Percentiles rank a stretch among this genome's conserved stretches.
Evolutionary conservation across 2,329 filamentous ascomycete genomes (phyloP).

Genomic region (Orbilia javanica): DNA sequence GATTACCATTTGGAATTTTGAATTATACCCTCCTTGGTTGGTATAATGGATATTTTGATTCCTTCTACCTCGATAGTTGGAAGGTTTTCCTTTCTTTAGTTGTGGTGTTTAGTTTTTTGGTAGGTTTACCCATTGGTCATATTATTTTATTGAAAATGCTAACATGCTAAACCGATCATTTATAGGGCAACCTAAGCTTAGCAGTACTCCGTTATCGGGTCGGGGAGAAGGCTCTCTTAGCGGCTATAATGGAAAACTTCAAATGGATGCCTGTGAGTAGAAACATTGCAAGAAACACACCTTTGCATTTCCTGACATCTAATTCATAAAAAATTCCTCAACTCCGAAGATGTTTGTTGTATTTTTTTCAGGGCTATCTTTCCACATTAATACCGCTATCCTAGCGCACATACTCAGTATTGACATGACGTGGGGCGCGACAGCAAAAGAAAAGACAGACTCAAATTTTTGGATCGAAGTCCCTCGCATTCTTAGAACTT

Average conservation of each 20-base stretch:
- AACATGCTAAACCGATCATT: constrained; percentile 69
- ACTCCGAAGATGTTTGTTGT: constrained; percentile 66
- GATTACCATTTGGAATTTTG: constrained; percentile 14
- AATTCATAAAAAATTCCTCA: constrained; percentile 62
- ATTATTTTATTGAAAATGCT: constrained; percentile 74
- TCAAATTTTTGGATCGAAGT: constrained; percentile 44
- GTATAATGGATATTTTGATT: constrained; percentile 60
- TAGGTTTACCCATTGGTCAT: constrained; percentile 65
- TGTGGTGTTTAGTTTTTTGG: constrained; percentile 72
- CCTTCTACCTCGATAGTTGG: constrained; percentile 77
- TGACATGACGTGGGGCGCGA: constrained; percentile 65
- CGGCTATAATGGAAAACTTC: constrained; percentile 71
- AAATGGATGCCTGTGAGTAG: constrained; percentile 68
- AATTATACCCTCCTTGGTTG: constrained; percentile 34
- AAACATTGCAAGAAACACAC: background rate
- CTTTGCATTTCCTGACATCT: background rate
- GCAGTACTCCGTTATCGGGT: constrained; percentile 6
- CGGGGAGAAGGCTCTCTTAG: constrained; percentile 68
- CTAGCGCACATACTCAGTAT: constrained; percentile 66
- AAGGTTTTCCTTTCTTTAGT: constrained; percentile 74
- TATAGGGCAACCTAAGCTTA: constrained; percentile 4
- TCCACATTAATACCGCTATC: constrained; percentile 33
- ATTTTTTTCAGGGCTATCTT: constrained; percentile 63
- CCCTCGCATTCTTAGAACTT: constrained; percentile 33
- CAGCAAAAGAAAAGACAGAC: constrained; percentile 48